Evolutionary conservation across 768 basidiomycete genomes (phyloP).

Genomic region (Macrolepiota albuminosa): DNA sequence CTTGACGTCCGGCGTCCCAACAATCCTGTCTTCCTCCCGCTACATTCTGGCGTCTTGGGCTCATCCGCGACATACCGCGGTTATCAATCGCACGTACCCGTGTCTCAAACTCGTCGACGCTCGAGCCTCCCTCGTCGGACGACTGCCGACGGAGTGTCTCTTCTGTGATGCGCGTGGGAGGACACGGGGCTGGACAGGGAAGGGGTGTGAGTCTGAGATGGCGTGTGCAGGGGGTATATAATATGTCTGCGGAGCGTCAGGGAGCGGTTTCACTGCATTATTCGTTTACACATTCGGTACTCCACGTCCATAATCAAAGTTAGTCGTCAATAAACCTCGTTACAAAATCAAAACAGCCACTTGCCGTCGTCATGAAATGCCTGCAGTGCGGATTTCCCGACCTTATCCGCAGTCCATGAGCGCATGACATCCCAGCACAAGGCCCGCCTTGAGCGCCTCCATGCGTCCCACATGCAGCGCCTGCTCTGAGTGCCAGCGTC

Average conservation of each 20-base stretch:
- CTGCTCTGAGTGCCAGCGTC: too few species aligned
- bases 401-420: too few species aligned
- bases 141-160: neutral
- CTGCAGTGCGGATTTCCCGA: too few species aligned
- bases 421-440: too few species aligned
- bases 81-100: neutral
- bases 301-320: too few species aligned
- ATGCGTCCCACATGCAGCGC: too few species aligned
- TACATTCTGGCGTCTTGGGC: neutral
- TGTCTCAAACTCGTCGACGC: neutral
- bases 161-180: too few species aligned
- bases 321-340: too few species aligned
- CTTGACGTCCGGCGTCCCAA: too few species aligned
- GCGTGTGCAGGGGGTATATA: slow-evolving; percentile 51
- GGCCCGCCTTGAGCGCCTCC: too few species aligned
- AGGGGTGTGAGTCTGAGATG: slow-evolving; percentile 23
- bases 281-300: neutral
- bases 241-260: slow-evolving; percentile 24
- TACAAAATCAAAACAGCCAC: too few species aligned
- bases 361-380: slow-evolving; percentile 10
- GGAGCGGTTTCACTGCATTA: slow-evolving; percentile 8
- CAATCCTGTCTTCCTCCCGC: neutral
- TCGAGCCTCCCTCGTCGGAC: neutral
- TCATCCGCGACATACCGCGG: neutral
- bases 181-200: neutral